These are phyloP conservation scores for Lantana camara DNA, from an alignment of 257 asterid genomes.

Conservation along the genomic window DNA sequence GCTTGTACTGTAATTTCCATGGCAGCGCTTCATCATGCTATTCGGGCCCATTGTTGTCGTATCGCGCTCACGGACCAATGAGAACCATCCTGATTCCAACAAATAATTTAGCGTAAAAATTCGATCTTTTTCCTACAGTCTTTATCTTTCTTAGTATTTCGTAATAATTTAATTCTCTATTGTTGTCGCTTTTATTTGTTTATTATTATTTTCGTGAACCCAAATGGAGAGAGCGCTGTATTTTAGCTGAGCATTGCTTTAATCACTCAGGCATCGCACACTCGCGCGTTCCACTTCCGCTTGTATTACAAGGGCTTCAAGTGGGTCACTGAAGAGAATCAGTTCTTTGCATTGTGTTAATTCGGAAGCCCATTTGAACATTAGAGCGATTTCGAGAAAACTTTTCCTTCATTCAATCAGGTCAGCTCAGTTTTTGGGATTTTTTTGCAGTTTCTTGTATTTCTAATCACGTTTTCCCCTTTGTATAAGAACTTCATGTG, in stretches of 20 bases:
- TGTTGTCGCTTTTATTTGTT: background rate
- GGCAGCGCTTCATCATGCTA: background rate
- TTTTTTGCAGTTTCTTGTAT: background rate
- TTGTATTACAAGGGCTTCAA: conserved; percentile 28
- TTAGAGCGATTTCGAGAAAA: conserved; percentile 4
- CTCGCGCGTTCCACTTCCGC: background rate
- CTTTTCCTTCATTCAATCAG: conserved; percentile 41
- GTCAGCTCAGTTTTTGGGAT: conserved; percentile 37
- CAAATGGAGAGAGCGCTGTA: conserved; percentile 32
- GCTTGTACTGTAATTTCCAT: background rate
- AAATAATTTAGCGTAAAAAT: background rate
- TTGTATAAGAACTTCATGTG: background rate
- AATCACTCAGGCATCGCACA: conserved; percentile 15
- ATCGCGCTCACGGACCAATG: conserved; percentile 10
- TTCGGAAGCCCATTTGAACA: conserved; percentile 23
- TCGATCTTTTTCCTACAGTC: background rate
- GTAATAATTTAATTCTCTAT: background rate
- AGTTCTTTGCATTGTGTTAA: conserved; percentile 25
- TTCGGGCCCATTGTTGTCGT: background rate
- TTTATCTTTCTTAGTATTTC: background rate
- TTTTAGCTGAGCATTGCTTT: conserved; percentile 9
- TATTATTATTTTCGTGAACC: background rate
- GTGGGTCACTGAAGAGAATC: conserved; percentile 35
- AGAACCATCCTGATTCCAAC: background rate
- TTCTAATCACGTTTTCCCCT: no score